Base-by-base conservation (phyloP, 2,329 filamentous ascomycete species). In the Fusarium brevicatenulatum region DNA sequence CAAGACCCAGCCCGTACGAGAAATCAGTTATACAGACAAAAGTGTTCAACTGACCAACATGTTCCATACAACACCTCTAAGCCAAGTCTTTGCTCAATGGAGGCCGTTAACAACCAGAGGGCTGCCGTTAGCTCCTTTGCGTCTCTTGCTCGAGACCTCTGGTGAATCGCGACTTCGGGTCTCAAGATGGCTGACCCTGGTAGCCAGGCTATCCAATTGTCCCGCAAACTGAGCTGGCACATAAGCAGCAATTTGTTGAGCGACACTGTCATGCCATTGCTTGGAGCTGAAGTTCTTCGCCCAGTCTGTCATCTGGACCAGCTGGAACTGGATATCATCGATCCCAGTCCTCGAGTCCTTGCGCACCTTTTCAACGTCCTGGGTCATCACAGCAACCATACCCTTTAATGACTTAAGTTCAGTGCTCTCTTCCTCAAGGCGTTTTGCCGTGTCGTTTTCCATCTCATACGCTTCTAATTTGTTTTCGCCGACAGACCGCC, bases 251-350 rank as follows among this genome's bases (percentile, higher is more conserved):
- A 86, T 78, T 18, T 84, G 77, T 2, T 78, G 77, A 8, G 85
- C 71, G 13, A 88, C 85, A 2, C 78, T 78, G 10, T 81, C 78
- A 19, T 82, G 84, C 32, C 88, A 78, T 4, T 79, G 73, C 50
- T 81, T 83, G 3, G 86, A 85, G 25, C 77, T 82, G 12, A 91
- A 77, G 70, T 87, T 88, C 62, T 84, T 85, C 66, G 84, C 89
- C 67, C 86, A 87, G 1, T 67, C 62, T 73, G 87, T 84, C 12
- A 91, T 71, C 2, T 81, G 76, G 25, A 73, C 74, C 9, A 87
- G 37, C 50, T 83, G 77, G 43, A 82, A 75, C 21, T 82, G 79
- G 10, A 87, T 70, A 9, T 77, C 76, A 0, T 81, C 78, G 23
- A 80, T 73, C 40, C 66, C 56, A 25, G 80, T 70, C 11, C 81